These are phyloP conservation scores for Suillus luteus DNA, from an alignment of 768 basidiomycete species.

Conservation along the genomic window DNA sequence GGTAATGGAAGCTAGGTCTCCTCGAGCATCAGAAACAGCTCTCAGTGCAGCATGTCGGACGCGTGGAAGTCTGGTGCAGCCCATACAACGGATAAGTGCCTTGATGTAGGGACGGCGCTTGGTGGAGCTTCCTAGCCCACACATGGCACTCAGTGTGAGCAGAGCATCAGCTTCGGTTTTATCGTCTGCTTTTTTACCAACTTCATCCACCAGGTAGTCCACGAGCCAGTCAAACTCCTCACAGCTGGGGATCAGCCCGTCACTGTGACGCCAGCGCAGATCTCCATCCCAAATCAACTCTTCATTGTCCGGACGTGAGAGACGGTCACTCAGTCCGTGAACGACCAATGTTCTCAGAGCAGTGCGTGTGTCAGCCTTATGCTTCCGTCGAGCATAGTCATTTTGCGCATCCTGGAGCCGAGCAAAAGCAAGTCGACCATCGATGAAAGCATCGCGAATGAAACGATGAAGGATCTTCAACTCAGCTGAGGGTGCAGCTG, in stretches of 20 bases:
- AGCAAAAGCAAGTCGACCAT: not conserved
- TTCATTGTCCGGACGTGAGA: not conserved
- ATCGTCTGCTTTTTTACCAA: not conserved
- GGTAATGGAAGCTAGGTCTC: not conserved
- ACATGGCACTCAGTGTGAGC: not conserved
- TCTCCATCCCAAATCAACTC: not conserved
- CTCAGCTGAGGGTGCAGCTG: no score
- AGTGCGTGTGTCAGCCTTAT: not conserved
- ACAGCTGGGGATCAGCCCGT: not conserved
- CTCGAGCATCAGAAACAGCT: not conserved
- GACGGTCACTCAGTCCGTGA: not conserved
- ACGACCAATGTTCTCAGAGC: not conserved
- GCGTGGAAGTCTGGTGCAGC: not conserved
- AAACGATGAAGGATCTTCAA: no score
- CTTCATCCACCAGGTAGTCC: not conserved
- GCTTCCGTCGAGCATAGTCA: not conserved
- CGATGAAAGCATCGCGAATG: conserved; percentile 2
- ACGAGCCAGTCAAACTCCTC: not conserved
- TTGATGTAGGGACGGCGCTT: not conserved
- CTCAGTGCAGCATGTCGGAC: not conserved
- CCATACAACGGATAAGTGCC: not conserved
- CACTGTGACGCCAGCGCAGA: not conserved
- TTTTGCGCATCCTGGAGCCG: not conserved
- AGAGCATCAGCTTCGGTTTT: not conserved
- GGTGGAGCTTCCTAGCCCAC: not conserved